Conservation (phyloP, 179 eudicot genomes). For the Pouteria campechiana region DNA sequence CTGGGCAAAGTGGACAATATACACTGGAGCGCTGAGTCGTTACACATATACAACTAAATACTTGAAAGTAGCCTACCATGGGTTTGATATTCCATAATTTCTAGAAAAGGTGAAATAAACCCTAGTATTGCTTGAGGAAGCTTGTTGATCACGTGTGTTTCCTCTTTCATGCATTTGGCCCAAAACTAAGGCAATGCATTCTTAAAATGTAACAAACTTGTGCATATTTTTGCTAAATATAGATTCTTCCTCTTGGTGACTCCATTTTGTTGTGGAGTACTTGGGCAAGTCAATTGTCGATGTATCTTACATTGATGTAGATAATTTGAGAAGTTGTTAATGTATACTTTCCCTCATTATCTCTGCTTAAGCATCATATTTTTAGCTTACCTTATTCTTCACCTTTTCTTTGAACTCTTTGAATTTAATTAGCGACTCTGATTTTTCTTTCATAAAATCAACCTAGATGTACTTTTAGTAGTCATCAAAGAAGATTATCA, state of each 20-base stretch:
- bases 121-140: background rate
- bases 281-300: no score
- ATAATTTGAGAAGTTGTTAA: background rate
- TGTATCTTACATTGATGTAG: no score
- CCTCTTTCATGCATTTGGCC: background rate
- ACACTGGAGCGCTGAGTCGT: no score
- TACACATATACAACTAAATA: no score
- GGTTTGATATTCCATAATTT: background rate
- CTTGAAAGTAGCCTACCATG: no score
- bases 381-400: no score
- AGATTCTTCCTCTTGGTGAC: background rate
- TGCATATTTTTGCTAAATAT: background rate
- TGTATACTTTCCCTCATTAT: background rate
- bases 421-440: background rate
- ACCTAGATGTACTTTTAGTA: background rate
- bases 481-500: conserved; percentile 1
- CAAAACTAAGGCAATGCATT: no score
- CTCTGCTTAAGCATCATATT: background rate
- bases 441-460: background rate
- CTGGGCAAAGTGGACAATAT: no score
- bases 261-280: background rate
- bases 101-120: background rate
- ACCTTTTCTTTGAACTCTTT: background rate
- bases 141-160: background rate
- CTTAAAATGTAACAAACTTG: no score